These are phyloP conservation scores for Neoascochyta sp. DNA, from an alignment of 2,329 filamentous ascomycete genomes.

Conservation along the genomic window DNA sequence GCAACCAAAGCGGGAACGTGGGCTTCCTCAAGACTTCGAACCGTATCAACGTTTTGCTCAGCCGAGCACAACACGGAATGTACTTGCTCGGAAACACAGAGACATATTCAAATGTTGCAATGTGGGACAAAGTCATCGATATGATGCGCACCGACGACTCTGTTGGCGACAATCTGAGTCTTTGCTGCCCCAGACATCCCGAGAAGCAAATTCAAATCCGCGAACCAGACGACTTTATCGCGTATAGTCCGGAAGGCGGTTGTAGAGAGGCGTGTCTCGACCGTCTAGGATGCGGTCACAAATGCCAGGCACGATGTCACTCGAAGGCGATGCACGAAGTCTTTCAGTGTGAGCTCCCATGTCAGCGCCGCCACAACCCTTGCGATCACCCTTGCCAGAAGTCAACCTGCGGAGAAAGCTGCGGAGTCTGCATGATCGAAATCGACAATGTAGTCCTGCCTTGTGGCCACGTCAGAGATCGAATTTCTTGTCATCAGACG, in stretches of 20 bases:
- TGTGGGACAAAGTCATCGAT: constrained; percentile 60
- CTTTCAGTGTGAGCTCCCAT: constrained; percentile 23
- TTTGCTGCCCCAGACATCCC: constrained; percentile 30
- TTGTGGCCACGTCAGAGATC: constrained; percentile 24
- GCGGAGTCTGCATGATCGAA: constrained; percentile 19
- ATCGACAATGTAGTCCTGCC: constrained; percentile 22
- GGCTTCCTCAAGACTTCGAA: constrained; percentile 67
- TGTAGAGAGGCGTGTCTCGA: constrained; percentile 21
- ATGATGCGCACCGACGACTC: constrained; percentile 43
- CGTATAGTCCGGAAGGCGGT: constrained; percentile 30
- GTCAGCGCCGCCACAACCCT: constrained; percentile 17
- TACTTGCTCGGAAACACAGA: constrained; percentile 65
- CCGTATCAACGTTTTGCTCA: constrained; percentile 66
- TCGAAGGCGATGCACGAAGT: constrained; percentile 27
- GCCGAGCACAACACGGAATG: constrained; percentile 65
- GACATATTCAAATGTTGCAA: constrained; percentile 55
- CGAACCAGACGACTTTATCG: constrained; percentile 27
- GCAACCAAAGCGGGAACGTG: constrained; percentile 56
- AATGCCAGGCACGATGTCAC: constrained; percentile 28
- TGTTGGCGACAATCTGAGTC: constrained; percentile 14
- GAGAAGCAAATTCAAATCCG: constrained; percentile 21
- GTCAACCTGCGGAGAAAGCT: constrained; percentile 26
- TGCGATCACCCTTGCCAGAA: constrained; percentile 31
- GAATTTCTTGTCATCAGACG: constrained; percentile 14
- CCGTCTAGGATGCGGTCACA: constrained; percentile 30